Base-by-base conservation (phyloP, 148 eudicot genomes). In the Bassia scoparia region DNA sequence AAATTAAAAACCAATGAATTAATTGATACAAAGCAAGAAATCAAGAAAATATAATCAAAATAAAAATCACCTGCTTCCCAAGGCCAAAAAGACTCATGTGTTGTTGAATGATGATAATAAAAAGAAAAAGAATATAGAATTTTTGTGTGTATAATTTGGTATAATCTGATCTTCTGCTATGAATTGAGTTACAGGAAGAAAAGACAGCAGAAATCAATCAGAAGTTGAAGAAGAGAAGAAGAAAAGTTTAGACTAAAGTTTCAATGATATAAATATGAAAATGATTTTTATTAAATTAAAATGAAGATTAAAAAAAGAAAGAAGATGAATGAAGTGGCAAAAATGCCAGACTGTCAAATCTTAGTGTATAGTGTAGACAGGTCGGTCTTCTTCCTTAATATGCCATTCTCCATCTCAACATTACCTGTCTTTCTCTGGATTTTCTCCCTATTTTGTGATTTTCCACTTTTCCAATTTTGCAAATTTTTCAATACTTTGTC, bases 41-140 rank as follows among this genome's bases (percentile, higher is more conserved):
- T 20, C 4, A 6, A 21, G 3, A 52, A 52, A 1, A 20, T 2
- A 21, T 3, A 16, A 10, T 46, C 21, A 15, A 15, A 18, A 12
- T 0, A 56, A 18, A 46, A 48, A 65, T 71, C 35, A 82, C 92
- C 88, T 86, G 92, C 84, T 89, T 76, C 90, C 90, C 93, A 61
- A 86, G 85, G 76, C 93, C 90, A 37, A 89, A 89, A 68, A 89
- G 87, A 82, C 88, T 84, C 93, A 86, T 89, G 82, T 83, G 64
- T 43, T 46, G 70, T 59, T 20, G 27, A 52, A 38, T 23, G 4
- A 55, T 56, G 18, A 21, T n/a, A 8, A 44, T 41, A 20, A 11
- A 2, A 7, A 41, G 23, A n/a, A 8, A 37, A 2, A 11, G 27
- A 29, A 24, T 29, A 5, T 21, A 26, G 21, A 7, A 59, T 58